Evolutionary conservation across 2,329 filamentous ascomycete genomes (phyloP), one percentile per base, ranked within the genome.

Genomic region (Sclerotinia minor): DNA sequence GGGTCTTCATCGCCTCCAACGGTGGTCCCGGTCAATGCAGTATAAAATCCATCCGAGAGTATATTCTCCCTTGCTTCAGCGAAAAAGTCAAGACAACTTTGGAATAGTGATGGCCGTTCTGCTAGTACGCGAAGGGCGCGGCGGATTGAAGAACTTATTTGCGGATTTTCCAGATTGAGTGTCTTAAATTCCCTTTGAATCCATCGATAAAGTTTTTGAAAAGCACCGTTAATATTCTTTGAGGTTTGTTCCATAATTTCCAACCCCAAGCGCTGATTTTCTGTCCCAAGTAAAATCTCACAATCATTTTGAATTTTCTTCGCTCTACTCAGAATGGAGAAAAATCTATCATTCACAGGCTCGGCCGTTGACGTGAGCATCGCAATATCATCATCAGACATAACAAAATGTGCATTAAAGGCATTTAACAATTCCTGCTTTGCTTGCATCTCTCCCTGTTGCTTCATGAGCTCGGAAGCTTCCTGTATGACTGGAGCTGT

Each of bases 171-270:
- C 11, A 98, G 84, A 77, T 98, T 96, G 63, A 98, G 80, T 0
- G 89, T 89, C 78, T 94, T 96, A 80, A 99, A 96, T 74, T 97
- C 93, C 69, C 91, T 89, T 77, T 97, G 94, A 26, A 96, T 89
- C 94, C 94, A 99, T 74, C 92, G 89, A 79, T 96, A 97, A 3
- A 99, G 84, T 77, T 97, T 99, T 77, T 99, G 94, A 74, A 95
- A 99, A 6, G 92, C 94, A 21, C 89, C 84, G 75, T 97, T 95
- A 61, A 99, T 84, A 70, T 92, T 88, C 69, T 92, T 92, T 0
- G 93, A 94, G 67, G 89, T 94, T 77, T 94, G 88, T 71, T 97
- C 94, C 84, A 98, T 94, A 60, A 98, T 86, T 74, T 98, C 94
- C 5, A 96, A 82, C 0, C 94, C 95, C 0, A 97, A 81, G 11